phyloP scores from a whole-genome alignment of 108 stramenopile genomes.

The Skeletonema grethae region DNA sequence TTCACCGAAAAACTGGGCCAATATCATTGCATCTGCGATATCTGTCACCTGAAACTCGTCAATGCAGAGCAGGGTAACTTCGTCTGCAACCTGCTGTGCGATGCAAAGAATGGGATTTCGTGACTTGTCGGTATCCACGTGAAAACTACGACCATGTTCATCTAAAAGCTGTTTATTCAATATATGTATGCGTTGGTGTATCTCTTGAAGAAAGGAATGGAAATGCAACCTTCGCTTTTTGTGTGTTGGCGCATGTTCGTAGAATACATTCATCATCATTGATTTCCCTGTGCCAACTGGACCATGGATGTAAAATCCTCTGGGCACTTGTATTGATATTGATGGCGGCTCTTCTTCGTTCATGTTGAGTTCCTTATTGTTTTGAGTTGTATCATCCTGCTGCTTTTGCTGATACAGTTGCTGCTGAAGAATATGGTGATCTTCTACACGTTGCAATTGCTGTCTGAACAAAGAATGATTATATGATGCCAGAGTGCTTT shows the following conservation, averaged over 20 bases:
- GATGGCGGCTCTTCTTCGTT: conserved; percentile 10
- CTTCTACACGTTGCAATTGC: conserved; percentile 17
- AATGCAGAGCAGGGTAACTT: conserved; percentile 90
- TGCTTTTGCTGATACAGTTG: conserved; percentile 10
- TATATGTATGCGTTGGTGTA: conserved; percentile 82
- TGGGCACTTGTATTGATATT: conserved; percentile 48
- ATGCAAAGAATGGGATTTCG: conserved; percentile 76
- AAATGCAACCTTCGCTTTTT: conserved; percentile 90
- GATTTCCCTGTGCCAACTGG: conserved; percentile 97
- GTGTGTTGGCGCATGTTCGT: conserved; percentile 27
- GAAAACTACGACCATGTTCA: conserved; percentile 63
- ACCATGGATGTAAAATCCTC: conserved; percentile 91
- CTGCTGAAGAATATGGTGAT: background rate
- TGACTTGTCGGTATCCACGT: conserved; percentile 54
- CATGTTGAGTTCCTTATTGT: background rate
- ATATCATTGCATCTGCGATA: conserved; percentile 93
- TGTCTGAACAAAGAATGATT: conserved; percentile 17
- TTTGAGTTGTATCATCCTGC: background rate
- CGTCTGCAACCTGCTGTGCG: conserved; percentile 56
- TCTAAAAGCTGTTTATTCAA: conserved; percentile 70
- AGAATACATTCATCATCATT: conserved; percentile 96
- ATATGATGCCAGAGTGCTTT: conserved; percentile 56
- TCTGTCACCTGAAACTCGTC: conserved; percentile 99
- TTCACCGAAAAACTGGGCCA: conserved; percentile 75
- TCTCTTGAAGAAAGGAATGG: conserved; percentile 92